Percentiles rank a stretch among this genome's conserved stretches.
These are phyloP conservation scores for Ogataea neopini DNA, from an alignment of 805 yeast species.

Conservation along the genomic window DNA sequence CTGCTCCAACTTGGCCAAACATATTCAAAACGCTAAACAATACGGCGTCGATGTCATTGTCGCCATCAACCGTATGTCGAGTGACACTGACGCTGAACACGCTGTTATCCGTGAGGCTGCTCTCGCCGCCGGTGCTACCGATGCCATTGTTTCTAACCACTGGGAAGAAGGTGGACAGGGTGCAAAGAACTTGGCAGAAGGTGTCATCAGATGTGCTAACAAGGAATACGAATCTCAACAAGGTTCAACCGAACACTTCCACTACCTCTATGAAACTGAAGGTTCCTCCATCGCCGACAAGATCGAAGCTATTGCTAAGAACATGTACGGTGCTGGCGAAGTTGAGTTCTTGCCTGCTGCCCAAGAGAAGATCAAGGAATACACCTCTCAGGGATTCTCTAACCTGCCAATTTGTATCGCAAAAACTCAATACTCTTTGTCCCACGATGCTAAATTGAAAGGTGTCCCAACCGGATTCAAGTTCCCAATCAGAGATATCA, in stretches of 20 bases:
- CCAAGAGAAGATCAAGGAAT: slow-evolving; percentile 73
- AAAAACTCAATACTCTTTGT: slow-evolving; percentile 93
- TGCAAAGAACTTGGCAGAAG: slow-evolving; percentile 78
- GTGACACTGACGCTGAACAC: slow-evolving; percentile 81
- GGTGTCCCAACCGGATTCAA: slow-evolving; percentile 95
- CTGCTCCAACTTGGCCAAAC: slow-evolving; percentile 86
- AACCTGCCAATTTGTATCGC: slow-evolving; percentile 95
- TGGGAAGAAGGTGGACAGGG: slow-evolving; percentile 97
- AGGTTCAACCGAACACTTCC: slow-evolving; percentile 45
- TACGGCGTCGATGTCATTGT: slow-evolving; percentile 93
- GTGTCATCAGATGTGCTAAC: slow-evolving; percentile 72
- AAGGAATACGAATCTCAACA: slow-evolving; percentile 39
- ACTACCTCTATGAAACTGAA: slow-evolving; percentile 69
- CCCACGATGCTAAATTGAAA: slow-evolving; percentile 90
- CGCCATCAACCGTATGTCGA: slow-evolving; percentile 84
- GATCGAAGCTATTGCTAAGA: slow-evolving; percentile 71
- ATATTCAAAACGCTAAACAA: slow-evolving; percentile 78
- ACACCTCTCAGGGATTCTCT: slow-evolving; percentile 85
- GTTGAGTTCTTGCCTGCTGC: slow-evolving; percentile 85
- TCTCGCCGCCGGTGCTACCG: slow-evolving; percentile 86
- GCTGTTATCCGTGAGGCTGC: slow-evolving; percentile 79
- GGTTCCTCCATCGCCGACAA: slow-evolving; percentile 73
- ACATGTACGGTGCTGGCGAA: slow-evolving; percentile 91
- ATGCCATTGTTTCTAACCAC: slow-evolving; percentile 87
- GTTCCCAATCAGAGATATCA: slow-evolving; percentile 91